Base-by-base conservation (phyloP, 495 filamentous ascomycete species). In the Pseudomonodictys pantanalensis region DNA sequence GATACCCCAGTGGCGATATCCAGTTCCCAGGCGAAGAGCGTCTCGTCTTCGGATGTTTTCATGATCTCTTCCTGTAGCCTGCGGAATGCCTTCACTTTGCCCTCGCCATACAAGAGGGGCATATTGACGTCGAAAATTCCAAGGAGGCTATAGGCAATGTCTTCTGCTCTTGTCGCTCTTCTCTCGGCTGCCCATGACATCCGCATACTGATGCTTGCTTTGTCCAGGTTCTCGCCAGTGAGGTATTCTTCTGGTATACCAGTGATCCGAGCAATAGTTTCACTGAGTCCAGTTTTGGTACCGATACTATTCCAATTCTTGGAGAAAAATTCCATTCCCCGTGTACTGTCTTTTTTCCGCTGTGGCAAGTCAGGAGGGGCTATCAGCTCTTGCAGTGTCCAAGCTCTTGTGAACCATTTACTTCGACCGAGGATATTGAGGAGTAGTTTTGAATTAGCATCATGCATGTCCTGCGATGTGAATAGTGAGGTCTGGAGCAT, bases 51-150 rank as follows among this genome's bases (percentile, higher is more conserved):
- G 4, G 45, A 28, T 22, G 17, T 44, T 18, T 44, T 23, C 41
- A 44, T 44, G 41, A 44, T 44, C 12, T 58, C 52, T 25, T 15
- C n/a, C 32, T 45, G 56, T 7, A 60, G 51, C 28, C 56, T 56
- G 6, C 50, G 39, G 9, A 60, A 56, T 23, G 56, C 56, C 10
- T 56, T 52, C 25, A 22, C 32, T 18, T 58, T 39, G 9, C 56
- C 56, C 32, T 60, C 56, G 23, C 56, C 56, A 58, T 60, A 60
- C 12, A 57, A n/a, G 4, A 33, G 15, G 4, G 56, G 56, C 56
- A 60, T 56, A 20, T 41, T 23, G 33, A 60, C 56, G 32, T 32
- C 56, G 26, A 60, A 57, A 15, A 60, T 56, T 10, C 56, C 56
- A 12, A 60, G 52, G 11, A 60, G 33, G 24, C 52, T 59, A 33